phyloP scores from a whole-genome alignment of 306 rosid species.

The Hippophae gyantsensis region DNA sequence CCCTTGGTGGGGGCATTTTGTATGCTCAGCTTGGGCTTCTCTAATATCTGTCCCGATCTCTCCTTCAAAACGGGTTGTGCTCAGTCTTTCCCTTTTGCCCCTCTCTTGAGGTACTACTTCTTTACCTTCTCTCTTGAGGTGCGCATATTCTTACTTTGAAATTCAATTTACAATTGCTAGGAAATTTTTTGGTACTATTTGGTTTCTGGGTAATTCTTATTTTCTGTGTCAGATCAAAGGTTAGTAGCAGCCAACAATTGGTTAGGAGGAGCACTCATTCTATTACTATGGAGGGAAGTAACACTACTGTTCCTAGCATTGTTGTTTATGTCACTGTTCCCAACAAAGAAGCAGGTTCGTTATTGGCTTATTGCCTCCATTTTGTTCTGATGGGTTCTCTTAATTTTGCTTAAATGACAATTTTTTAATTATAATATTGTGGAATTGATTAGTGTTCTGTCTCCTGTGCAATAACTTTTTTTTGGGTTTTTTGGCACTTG shows the following conservation, averaged over 20 bases:
- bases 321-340: constrained; percentile 96
- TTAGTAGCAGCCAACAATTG: constrained; percentile 25
- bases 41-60: constrained; percentile 34
- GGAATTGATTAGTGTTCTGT: too few species aligned
- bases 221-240: constrained; percentile 41
- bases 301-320: constrained; percentile 65
- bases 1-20: constrained; percentile 76
- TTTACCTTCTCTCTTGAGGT: background rate
- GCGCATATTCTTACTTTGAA: background rate
- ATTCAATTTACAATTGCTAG: background rate
- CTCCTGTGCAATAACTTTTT: too few species aligned
- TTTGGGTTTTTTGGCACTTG: too few species aligned
- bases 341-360: constrained; percentile 72
- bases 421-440: too few species aligned
- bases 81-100: background rate
- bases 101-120: constrained; percentile 35
- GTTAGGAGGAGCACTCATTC: constrained; percentile 18
- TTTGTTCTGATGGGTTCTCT: background rate
- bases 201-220: background rate
- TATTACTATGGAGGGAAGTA: constrained; percentile 51
- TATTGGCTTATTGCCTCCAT: background rate
- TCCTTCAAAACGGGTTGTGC: constrained; percentile 2
- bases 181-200: background rate
- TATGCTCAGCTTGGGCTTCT: constrained; percentile 56
- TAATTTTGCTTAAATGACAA: background rate